Evolutionary conservation across 768 basidiomycete species (phyloP).

Genomic region (Cystobasidium onofrii): DNA sequence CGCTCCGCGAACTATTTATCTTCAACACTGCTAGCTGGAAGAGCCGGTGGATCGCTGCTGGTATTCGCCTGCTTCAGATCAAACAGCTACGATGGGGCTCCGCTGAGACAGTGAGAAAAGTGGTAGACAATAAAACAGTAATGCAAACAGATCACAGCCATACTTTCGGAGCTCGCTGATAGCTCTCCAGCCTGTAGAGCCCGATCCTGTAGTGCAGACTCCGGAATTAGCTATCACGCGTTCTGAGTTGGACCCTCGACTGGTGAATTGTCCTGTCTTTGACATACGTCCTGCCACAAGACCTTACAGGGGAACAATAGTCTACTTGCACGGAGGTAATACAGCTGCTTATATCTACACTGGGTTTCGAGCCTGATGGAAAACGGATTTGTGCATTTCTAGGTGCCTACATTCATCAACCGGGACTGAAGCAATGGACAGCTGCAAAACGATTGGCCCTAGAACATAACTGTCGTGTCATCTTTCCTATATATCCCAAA

Average conservation of each 20-base stretch:
- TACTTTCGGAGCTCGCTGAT: neutral
- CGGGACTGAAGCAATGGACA: constrained; percentile 10
- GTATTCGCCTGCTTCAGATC: neutral
- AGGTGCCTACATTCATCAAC: constrained; percentile 20
- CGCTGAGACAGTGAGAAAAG: neutral
- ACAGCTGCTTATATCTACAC: no score
- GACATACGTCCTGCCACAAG: neutral
- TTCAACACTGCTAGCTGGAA: constrained; percentile 12
- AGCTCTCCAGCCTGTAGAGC: neutral
- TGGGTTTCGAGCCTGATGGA: no score
- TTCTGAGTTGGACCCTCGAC: neutral
- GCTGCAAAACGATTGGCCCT: neutral
- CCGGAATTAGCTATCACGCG: neutral
- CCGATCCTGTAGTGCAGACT: neutral
- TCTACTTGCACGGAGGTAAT: constrained; percentile 11
- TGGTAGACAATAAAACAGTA: constrained; percentile 12
- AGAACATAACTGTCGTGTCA: neutral
- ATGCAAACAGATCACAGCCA: neutral
- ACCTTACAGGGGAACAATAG: neutral
- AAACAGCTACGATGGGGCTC: constrained; percentile 16
- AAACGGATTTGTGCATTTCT: neutral
- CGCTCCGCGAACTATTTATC: neutral
- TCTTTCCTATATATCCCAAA: constrained; percentile 16
- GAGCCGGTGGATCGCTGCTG: neutral
- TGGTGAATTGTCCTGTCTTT: constrained; percentile 1